Evolutionary conservation across 495 filamentous ascomycete genomes (phyloP).

Genomic region (Annulohypoxylon maeteangense): DNA sequence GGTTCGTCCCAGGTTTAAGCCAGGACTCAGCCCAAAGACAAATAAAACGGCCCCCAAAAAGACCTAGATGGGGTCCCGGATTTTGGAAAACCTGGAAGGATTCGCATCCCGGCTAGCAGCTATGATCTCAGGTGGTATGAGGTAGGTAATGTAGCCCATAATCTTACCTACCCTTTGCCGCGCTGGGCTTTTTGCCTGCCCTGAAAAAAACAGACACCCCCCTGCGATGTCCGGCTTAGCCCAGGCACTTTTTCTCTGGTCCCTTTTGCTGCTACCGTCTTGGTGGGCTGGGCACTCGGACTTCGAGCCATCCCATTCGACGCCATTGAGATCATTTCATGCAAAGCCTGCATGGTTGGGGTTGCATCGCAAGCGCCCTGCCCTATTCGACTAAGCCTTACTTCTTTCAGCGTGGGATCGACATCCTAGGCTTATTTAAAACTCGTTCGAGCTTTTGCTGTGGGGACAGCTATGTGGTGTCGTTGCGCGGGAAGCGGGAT

Average conservation of each 20-base stretch:
- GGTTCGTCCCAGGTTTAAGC: background rate
- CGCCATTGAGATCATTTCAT: background rate
- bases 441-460: background rate
- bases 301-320: background rate
- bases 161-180: background rate
- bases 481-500: background rate
- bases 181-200: background rate
- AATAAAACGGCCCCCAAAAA: slow-evolving; percentile 4
- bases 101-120: background rate
- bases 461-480: background rate
- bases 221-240: background rate
- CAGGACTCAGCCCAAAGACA: slow-evolving; percentile 1
- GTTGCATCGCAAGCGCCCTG: slow-evolving; percentile 5
- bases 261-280: background rate
- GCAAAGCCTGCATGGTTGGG: background rate
- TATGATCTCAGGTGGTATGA: slow-evolving; percentile 5
- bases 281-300: background rate
- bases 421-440: background rate
- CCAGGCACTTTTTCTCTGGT: background rate
- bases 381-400: background rate
- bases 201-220: background rate
- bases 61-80: background rate
- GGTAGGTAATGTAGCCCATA: too few species aligned
- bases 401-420: slow-evolving; percentile 4
- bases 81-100: background rate